Evolutionary conservation across 1,284 basidiomycete genomes (phyloP), one percentile per base, ranked within the genome.

Genomic region (Tilletia indica): DNA sequence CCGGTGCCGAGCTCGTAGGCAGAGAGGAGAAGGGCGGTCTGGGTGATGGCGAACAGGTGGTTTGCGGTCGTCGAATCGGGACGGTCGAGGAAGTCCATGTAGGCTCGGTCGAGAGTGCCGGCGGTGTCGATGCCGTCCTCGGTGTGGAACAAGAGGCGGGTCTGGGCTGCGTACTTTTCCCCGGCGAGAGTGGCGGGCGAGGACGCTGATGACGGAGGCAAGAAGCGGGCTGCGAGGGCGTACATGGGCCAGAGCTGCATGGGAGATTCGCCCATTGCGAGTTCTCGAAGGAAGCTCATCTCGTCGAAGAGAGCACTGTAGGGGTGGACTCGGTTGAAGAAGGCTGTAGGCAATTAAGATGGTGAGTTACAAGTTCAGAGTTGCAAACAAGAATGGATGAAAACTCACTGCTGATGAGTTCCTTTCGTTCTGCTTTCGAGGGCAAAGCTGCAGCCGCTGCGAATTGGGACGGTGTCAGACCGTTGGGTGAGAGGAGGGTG

Each of bases 201-300:
- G 25, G 25, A 38, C 16, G 61, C 14, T 42, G 14, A 14, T 19
- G 31, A 14, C 3, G 61, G 6, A n/a, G 51, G 61, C 36, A 38
- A 39, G 61, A 64, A 85, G 67, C 86, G 84, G 9, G 85, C 82
- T 25, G 85, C 77, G 25, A 86, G 73, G 21, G 85, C 84, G 76
- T 85, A 86, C 49, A 87, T 86, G 51, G 85, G 81, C 74, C 86
- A 83, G 67, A 86, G 78, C n/a, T 86, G 79, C 54, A 85, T 78
- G 4, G 84, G 82, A 14, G 85, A 85, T 63, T 83, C 82, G 47
- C 79, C 80, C 49, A 85, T 83, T 73, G 85, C 86, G 14, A 85
- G 78, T 12, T 86, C 85, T 71, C 86, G 83, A 11, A 85, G 77
- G 78, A 87, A 86, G 2, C 85, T 86, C 34, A 86, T 81, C 25